These are phyloP conservation scores for Bacidia rubella DNA, from an alignment of 495 filamentous ascomycete genomes.

Conservation along the genomic window DNA sequence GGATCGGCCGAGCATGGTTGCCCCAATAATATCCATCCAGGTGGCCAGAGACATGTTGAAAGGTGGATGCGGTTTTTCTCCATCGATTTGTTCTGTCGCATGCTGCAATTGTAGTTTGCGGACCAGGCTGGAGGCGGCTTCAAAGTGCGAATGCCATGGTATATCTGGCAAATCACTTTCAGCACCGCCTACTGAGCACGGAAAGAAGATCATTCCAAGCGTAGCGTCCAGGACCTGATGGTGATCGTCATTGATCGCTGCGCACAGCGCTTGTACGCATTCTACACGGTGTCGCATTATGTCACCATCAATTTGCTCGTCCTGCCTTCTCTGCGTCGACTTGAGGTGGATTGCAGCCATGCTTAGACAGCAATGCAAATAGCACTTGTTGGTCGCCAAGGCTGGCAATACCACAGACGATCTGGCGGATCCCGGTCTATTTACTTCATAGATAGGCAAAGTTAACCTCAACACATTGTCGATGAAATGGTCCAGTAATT, in stretches of 20 bases:
- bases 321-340: conserved; percentile 49
- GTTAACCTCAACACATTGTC: conserved; percentile 74
- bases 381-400: conserved; percentile 79
- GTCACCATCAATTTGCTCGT: conserved; percentile 75
- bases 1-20: conserved; percentile 77
- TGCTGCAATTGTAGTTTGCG: conserved; percentile 68
- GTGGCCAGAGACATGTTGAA: conserved; percentile 93
- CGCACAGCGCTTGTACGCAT: conserved; percentile 74
- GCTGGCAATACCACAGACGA: conserved; percentile 72
- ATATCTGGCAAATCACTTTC: conserved; percentile 87
- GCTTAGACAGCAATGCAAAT: conserved; percentile 91
- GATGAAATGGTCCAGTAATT: conserved; percentile 83
- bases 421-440: conserved; percentile 65
- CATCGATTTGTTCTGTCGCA: conserved; percentile 41
- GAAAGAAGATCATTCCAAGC: conserved; percentile 94
- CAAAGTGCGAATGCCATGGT: conserved; percentile 93
- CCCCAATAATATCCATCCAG: conserved; percentile 95
- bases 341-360: conserved; percentile 93
- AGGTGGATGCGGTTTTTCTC: conserved; percentile 48
- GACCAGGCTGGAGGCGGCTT: conserved; percentile 71
- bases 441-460: conserved; percentile 81
- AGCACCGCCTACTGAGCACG: conserved; percentile 76
- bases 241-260: conserved; percentile 76
- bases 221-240: conserved; percentile 85
- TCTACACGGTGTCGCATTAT: conserved; percentile 89